These are phyloP conservation scores for Fusarium stilboides DNA, from an alignment of 2,329 filamentous ascomycete species.

Conservation along the genomic window DNA sequence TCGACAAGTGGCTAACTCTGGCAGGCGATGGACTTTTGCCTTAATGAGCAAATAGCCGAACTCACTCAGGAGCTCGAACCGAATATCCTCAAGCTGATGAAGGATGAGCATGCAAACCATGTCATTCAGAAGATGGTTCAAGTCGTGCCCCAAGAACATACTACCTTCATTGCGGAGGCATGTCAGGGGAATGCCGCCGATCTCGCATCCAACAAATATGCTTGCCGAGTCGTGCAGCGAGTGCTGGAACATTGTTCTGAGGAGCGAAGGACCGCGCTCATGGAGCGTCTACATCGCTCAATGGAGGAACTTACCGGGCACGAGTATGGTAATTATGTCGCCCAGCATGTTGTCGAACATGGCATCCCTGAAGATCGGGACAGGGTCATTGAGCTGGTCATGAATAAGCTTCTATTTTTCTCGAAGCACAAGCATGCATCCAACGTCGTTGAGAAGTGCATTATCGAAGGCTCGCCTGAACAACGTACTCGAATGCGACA, in stretches of 20 bases:
- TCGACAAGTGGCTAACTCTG: constrained; percentile 45
- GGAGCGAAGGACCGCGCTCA: constrained; percentile 78
- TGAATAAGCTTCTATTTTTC: constrained; percentile 77
- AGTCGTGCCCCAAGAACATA: constrained; percentile 80
- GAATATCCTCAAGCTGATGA: constrained; percentile 82
- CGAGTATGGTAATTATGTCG: constrained; percentile 96
- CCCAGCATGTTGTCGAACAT: constrained; percentile 89
- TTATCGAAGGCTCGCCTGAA: constrained; percentile 77
- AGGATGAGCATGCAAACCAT: constrained; percentile 94
- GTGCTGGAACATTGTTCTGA: constrained; percentile 88
- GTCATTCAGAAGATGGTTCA: constrained; percentile 96
- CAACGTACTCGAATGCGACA: constrained; percentile 80
- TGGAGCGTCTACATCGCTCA: constrained; percentile 83
- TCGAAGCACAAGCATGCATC: constrained; percentile 98
- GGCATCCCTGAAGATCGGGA: constrained; percentile 80
- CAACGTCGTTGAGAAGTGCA: constrained; percentile 96
- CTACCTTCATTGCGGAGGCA: constrained; percentile 87
- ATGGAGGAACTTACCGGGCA: constrained; percentile 83
- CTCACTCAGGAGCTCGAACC: constrained; percentile 87
- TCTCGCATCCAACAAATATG: constrained; percentile 85
- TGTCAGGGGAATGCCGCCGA: constrained; percentile 82
- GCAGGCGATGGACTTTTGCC: constrained; percentile 89
- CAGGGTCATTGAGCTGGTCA: constrained; percentile 81
- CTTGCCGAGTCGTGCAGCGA: constrained; percentile 92
- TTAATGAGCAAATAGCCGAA: constrained; percentile 90